A percentile compares a stretch with the other conserved stretches of the same genome.
These are phyloP conservation scores for Didymellaceae sp. DNA, from an alignment of 2,329 filamentous ascomycete species.

Conservation along the genomic window DNA sequence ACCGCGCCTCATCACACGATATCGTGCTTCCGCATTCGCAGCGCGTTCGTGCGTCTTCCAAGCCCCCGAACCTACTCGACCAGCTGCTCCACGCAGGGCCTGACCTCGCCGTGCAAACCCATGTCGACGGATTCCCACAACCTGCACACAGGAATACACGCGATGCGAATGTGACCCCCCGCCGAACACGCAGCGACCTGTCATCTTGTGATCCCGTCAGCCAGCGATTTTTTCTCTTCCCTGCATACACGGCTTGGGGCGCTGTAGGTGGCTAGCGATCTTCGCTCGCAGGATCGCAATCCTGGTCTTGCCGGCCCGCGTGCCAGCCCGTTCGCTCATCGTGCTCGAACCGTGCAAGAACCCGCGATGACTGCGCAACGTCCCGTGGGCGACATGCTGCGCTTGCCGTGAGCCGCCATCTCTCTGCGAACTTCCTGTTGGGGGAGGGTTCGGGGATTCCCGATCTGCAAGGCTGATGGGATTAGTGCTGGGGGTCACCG, in stretches of 20 bases:
- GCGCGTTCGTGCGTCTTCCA: neutral
- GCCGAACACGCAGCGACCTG: neutral
- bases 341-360: slow-evolving; percentile 4
- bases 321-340: slow-evolving; percentile 12
- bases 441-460: neutral
- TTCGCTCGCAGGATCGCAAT: slow-evolving; percentile 16
- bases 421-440: slow-evolving; percentile 11
- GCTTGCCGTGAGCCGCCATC: slow-evolving; percentile 8
- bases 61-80: slow-evolving; percentile 9
- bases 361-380: neutral
- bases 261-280: slow-evolving; percentile 27
- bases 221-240: slow-evolving; percentile 2
- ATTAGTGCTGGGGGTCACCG: neutral
- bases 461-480: slow-evolving; percentile 12
- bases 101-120: neutral
- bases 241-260: slow-evolving; percentile 17
- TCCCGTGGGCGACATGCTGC: neutral
- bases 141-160: too few relatives aligned
- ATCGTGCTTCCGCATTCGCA: slow-evolving; percentile 1
- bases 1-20: slow-evolving; percentile 1
- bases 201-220: slow-evolving; percentile 6
- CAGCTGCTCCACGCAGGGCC: slow-evolving; percentile 3
- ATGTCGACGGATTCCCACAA: neutral
- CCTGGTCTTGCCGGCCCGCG: slow-evolving; percentile 24
- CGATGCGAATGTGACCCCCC: too few relatives aligned